These are phyloP conservation scores for Diversispora epigaea DNA, from an alignment of 192 early-diverging fungal species.

Conservation along the genomic window DNA sequence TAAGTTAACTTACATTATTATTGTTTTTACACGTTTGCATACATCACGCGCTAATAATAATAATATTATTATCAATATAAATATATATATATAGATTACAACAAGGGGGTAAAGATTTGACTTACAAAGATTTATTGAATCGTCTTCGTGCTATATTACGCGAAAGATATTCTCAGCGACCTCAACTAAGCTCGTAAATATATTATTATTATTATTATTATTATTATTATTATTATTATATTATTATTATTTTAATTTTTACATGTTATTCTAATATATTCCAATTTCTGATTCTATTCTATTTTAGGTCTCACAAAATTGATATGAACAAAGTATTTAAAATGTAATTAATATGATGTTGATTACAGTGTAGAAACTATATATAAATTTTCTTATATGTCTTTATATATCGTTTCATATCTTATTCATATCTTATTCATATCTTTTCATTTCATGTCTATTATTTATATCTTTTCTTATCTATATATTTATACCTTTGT, in stretches of 20 bases:
- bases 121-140: slow-evolving; percentile 70
- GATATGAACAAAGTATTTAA: slow-evolving; percentile 43
- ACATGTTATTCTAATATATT: neutral
- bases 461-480: no score
- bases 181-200: slow-evolving; percentile 64
- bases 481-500: no score
- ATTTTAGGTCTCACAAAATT: slow-evolving; percentile 36
- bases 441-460: no score
- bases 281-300: neutral
- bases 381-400: no score
- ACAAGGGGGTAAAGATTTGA: slow-evolving; percentile 54
- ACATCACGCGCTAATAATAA: neutral
- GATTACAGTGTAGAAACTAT: no score
- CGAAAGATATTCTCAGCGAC: slow-evolving; percentile 70
- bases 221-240: neutral
- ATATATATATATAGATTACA: slow-evolving; percentile 40
- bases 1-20: slow-evolving; percentile 3
- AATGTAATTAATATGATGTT: slow-evolving; percentile 44
- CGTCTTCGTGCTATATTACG: slow-evolving; percentile 64
- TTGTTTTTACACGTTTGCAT: neutral
- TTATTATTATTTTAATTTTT: neutral
- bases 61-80: slow-evolving; percentile 30
- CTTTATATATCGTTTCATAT: no score
- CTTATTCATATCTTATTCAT: no score
- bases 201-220: no score